Base-by-base conservation (phyloP, 148 eudicot genomes). In the Rhododendron henanense region DNA sequence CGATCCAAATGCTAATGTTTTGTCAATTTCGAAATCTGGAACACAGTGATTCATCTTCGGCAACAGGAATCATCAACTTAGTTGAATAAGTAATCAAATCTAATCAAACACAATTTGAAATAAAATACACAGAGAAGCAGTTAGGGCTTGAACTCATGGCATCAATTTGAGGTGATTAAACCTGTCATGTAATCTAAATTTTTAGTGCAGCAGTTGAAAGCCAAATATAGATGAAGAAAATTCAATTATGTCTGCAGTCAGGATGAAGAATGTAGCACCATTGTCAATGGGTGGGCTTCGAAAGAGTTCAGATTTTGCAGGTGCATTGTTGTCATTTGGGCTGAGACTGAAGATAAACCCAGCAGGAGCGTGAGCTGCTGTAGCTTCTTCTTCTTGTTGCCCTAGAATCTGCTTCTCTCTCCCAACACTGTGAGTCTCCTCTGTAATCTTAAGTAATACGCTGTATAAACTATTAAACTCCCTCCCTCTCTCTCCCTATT, bases 11-110 rank as follows among this genome's bases (percentile, higher is more conserved):
- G 44, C 6, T 41, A 41, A 41, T 41, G 44, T 41, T 2, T 92
- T 91, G 2, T 93, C 93, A 87, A 91, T 88, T 3, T 90, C 90
- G 31, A 93, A 94, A 82, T 93, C 91, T 3, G 93, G 92, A 65
- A 91, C 93, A 44, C 83, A 82, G 82, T 92, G 85, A 83, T 87
- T 93, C 94, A 92, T 94, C n/a, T 51, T 48, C 80, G 75, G 61
- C 61, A 0, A 44, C 23, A 15, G n/a, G 19, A 13, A 59, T n/a
- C 21, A 82, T 59, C 84, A 59, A 33, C 35, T 41, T 2, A 39
- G 53, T 23, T 37, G 84, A 61, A 19, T 16, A 82, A 63, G 6
- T 28, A 5, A 33, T 39, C 51, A 63, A 82, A 61, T 48, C 65
- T 50, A 41, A n/a, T 10, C 37, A 69, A 81, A 80, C 63, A 31